Base-by-base conservation (phyloP, 2,329 filamentous ascomycete genomes). In the Teratosphaeria epicoccoides region DNA sequence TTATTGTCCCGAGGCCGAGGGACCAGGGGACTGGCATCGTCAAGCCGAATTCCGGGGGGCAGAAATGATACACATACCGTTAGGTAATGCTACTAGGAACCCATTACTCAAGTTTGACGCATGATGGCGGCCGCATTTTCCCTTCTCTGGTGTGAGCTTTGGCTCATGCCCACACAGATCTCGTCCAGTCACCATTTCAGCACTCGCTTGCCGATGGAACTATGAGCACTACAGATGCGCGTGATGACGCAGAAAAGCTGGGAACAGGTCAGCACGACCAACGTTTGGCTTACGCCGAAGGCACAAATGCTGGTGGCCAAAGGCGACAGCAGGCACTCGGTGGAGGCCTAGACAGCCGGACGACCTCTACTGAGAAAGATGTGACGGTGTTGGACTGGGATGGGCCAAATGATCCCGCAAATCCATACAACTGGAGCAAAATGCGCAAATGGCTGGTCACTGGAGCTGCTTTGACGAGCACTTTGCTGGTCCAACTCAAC, bases 351-450 rank as follows among this genome's bases (percentile, higher is more conserved):
- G 47, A 49, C 17, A 49, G 46, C 29, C 37, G 29, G 12, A 9
- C 52, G 10, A 33, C 43, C 4, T 49, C 49, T 4, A 47, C 46
- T n/a, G 50, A 52, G 14, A 51, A 51, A 23, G 25, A 51, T 45
- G 44, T 55, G 23, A 49, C 59, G 22, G 73, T 67, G 52, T 79
- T 82, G 2, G 65, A 11, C 66, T 71, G 45, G 78, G 73, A 56
- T 70, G 66, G 57, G 75, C 80, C 79, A 70, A 77, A 62, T 28
- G 67, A 70, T 51, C 59, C 63, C 5, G 60, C 54, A 23, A 68
- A 67, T 28, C 68, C 68, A 11, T 58, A 57, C 57, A 68, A 68
- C 50, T 70, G 67, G 67, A 59, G 29, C 23, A 49, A 52, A 11
- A 25, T 50, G 7, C 59, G 59, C 20, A 71, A 71, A 60, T 65